phyloP scores from a whole-genome alignment of 192 early-diverging fungal species.

The Chytriomyces sp. region DNA sequence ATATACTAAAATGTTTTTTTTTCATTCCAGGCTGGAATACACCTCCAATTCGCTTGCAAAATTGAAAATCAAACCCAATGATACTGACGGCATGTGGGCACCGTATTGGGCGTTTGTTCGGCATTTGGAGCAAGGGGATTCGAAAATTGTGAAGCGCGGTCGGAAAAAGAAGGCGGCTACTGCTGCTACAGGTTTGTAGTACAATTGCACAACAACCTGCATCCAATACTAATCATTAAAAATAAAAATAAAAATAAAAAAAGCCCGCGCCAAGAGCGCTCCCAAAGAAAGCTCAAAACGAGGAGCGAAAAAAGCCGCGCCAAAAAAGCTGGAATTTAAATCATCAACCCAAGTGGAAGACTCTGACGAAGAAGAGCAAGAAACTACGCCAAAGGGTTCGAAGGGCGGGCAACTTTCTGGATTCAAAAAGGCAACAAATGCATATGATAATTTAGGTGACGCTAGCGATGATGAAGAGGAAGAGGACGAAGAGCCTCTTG shows the following conservation, averaged over 20 bases:
- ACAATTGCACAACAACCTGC: background rate
- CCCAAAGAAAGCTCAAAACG: background rate
- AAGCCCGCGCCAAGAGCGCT: background rate
- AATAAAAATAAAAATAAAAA: background rate
- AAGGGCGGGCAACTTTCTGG: background rate
- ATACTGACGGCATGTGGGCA: constrained; percentile 41
- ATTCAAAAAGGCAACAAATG: background rate
- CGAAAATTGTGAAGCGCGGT: constrained; percentile 23
- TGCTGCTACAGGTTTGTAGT: background rate
- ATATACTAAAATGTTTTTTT: background rate
- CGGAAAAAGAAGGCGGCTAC: constrained; percentile 30
- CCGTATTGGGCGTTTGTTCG: constrained; percentile 47
- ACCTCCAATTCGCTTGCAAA: constrained; percentile 24
- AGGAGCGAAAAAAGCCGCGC: background rate
- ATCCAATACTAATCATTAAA: background rate
- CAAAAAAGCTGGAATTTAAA: constrained; percentile 13
- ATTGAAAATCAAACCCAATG: constrained; percentile 43
- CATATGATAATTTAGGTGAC: constrained; percentile 2
- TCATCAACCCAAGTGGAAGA: constrained; percentile 13
- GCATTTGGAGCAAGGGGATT: constrained; percentile 48
- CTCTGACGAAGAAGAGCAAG: background rate
- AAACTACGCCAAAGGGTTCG: background rate
- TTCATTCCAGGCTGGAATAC: constrained; percentile 37
- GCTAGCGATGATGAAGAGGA: constrained; percentile 32
- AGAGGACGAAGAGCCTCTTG: constrained; percentile 1